phyloP scores from a whole-genome alignment of 78 protist genomes.

The Dictyostelium firmibasis region DNA sequence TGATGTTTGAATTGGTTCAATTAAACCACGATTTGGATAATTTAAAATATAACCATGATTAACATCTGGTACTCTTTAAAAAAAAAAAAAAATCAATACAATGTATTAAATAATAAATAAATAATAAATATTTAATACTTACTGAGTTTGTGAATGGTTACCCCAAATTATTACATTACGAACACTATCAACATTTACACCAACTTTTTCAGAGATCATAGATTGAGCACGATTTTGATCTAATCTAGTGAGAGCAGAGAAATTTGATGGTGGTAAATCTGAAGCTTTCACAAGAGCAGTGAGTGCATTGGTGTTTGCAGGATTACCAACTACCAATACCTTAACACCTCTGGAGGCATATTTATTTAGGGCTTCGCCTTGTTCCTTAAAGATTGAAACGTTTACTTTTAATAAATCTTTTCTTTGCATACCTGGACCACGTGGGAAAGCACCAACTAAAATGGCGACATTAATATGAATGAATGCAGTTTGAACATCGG shows the following conservation, averaged over 20 bases:
- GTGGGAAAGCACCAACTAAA: constrained; percentile 96
- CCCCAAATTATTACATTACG: constrained; percentile 95
- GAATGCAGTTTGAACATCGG: constrained; percentile 78
- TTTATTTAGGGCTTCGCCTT: constrained; percentile 87
- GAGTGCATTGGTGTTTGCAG: constrained; percentile 97
- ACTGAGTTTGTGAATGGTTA: constrained; percentile 93
- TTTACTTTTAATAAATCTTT: constrained; percentile 90
- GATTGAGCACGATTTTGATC: constrained; percentile 94
- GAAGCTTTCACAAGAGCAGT: constrained; percentile 84
- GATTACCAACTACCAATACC: constrained; percentile 97
- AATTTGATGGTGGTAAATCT: constrained; percentile 88
- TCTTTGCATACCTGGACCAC: constrained; percentile 97
- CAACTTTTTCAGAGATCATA: constrained; percentile 72
- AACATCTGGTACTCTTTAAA: constrained; percentile 81
- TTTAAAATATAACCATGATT: constrained; percentile 53
- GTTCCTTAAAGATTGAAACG: constrained; percentile 91
- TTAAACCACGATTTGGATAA: constrained; percentile 21
- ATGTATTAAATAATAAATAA: neutral
- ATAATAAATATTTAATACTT: neutral
- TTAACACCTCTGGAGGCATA: constrained; percentile 84
- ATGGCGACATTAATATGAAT: constrained; percentile 79
- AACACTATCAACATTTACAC: constrained; percentile 66
- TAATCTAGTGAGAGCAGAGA: constrained; percentile 95
- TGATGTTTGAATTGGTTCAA: constrained; percentile 55
- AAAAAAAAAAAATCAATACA: neutral